Percentiles rank a stretch among this genome's conserved stretches.
These are phyloP conservation scores for Brassica rapa DNA, from an alignment of 345 rosid species.

Conservation along the genomic window DNA sequence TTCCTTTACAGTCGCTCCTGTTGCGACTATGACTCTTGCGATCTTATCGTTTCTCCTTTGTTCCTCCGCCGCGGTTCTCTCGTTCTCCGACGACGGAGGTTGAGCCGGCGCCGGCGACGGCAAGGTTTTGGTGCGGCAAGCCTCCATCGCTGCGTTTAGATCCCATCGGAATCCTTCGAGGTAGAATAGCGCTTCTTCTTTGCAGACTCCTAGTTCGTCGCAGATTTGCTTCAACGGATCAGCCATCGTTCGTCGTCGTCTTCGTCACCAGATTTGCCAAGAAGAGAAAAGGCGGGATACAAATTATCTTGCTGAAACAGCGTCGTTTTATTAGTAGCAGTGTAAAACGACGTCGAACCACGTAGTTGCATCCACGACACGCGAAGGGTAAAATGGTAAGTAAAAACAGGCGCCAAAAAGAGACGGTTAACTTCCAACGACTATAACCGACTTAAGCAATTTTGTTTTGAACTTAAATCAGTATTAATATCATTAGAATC, in stretches of 20 bases:
- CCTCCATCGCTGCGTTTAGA: background rate
- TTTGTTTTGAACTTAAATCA: no score
- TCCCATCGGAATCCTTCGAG: background rate
- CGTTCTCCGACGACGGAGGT: background rate
- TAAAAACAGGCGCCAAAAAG: no score
- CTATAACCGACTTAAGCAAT: no score
- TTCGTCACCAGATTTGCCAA: background rate
- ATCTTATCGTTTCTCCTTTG: background rate
- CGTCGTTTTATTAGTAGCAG: no score
- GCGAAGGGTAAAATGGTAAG: no score
- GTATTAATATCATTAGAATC: no score
- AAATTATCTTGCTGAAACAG: background rate
- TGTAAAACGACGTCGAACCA: no score
- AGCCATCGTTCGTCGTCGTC: background rate
- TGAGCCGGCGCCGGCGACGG: background rate
- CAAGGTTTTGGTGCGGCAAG: conserved; percentile 3
- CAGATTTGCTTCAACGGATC: background rate
- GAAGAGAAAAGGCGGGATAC: background rate
- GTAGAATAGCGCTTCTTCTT: background rate
- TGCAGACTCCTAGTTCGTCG: background rate
- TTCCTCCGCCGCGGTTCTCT: background rate
- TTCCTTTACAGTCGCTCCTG: background rate
- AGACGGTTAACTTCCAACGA: no score
- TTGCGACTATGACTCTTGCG: background rate
- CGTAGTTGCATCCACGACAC: no score